Base-by-base conservation (phyloP, 441 rosid species). In the Pelargonium cotyledonis region DNA sequence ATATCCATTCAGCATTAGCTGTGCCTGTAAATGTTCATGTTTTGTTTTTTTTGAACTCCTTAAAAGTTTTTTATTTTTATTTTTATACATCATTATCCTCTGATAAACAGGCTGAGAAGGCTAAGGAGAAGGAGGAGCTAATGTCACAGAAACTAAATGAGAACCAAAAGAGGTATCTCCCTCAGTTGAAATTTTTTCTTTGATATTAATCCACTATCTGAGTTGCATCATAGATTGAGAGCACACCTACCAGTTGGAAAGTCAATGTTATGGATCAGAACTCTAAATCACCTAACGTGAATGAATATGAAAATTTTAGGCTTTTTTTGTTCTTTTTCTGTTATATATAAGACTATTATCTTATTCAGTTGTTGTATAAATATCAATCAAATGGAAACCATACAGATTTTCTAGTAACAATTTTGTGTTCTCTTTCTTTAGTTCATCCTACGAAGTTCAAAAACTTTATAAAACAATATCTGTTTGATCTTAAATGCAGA, bases 81-180 rank as follows among this genome's bases (percentile, higher is more conserved):
- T 23, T 23, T 23, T 23, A 23, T 23, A 63, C 16, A 31, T 72
- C 29, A 9, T 44, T 44, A 44, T 16, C 67, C 67, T 51, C 65
- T 74, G 69, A 67, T 76, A 44, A 75, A 71, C 83, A 95, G 99
- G 98, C 96, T 69, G 98, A 90, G 78, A 92, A 95, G 81, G 97
- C 99, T 57, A 91, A 76, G 81, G 99, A 95, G 73, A 83, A 89
- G 65, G 92, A 88, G 78, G 98, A 92, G 80, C 65, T 81, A 47
- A 80, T 89, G 86, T 81, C 87, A 65, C 82, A 75, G 77, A 85
- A 82, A 73, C 84, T 84, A 68, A 74, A 76, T 63, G 92, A 87
- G 71, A 77, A 80, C 55, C 82, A 88, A 79, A 80, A 67, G 64
- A 88, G 95, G 97, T 91, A 81, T 69, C 68, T 64, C 18, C 14